Evolutionary conservation across 2,329 filamentous ascomycete genomes (phyloP), one percentile per base, ranked within the genome.

Genomic region (Hirsutella rhossiliensis): DNA sequence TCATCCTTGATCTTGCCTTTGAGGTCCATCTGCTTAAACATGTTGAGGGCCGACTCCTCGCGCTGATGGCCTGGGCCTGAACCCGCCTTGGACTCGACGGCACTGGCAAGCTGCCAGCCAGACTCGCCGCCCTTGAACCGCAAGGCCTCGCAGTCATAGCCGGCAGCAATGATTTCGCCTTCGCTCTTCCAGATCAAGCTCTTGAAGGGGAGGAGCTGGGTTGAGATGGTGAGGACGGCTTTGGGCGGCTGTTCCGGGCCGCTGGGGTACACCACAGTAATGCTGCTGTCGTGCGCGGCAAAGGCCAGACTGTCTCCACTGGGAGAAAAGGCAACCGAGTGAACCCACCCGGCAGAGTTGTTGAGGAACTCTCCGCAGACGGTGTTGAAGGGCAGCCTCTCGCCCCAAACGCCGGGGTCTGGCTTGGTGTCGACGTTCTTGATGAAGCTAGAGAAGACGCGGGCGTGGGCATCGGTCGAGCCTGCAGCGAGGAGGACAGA

Each of bases 21-120:
- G 52, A 98, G 74, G 65, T 98, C 92, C 92, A 98, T 97, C 70
- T 96, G 89, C 57, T 81, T 80, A 70, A 98, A 98, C 87, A 97
- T 95, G 66, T 97, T 95, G 62, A 96, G 71, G 20, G 92, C 92
- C 51, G 85, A 92, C 63, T 97, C 92, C 65, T 97, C 92, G 29
- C 84, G 76, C 47, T 71, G 69, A 44, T 78, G 76, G 46, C 75
- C 80, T 44, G 72, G 62, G 37, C 76, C 82, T 5, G 74, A 68
- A 41, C 76, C 72, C 41, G 76, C 72, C 66, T 89, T 88, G 41
- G 71, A 70, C 67, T 96, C 89, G 48, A 97, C 69, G 4, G 86
- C 83, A 29, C 88, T 89, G 31, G 75, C 77, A 32, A 96, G 69
- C 58, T 87, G 76, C 92, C 92, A 98, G 38, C 90, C 89, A 30